Evolutionary conservation across 208 protist genomes (phyloP), one percentile per base, ranked within the genome.

Genomic region (Leishmania aethiopica): DNA sequence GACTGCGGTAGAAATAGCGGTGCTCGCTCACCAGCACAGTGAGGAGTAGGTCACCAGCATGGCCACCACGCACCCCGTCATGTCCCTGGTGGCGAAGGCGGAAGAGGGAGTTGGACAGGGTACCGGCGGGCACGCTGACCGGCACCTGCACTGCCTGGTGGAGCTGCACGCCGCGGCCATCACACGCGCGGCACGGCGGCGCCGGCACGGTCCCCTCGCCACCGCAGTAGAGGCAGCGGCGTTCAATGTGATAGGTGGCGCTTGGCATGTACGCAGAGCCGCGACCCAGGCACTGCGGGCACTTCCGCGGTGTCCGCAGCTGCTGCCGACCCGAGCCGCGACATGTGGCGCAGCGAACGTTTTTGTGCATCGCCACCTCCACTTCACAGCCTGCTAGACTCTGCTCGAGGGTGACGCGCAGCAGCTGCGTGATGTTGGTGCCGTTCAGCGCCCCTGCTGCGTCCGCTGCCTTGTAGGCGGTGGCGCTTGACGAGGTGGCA

Each of bases 181-280:
- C 72, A 75, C 96, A 98, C 1, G 57, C 5, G 1, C 75, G 10
- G 86, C 96, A 98, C 37, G 78, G 89, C 45, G 92, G 90, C 17
- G 90, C 78, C 19, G 93, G 87, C n/a, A 90, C 84, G 8, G 66
- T 81, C 22, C 96, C 96, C n/a, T 91, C 86, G 2, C 96, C 96
- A 17, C 77, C 86, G 78, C 96, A 98, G 81, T 91, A 93, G 42
- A 85, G 84, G 78, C 96, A 98, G 42, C 79, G 59, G 22, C 94
- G 89, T 77, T 98, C 94, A 59, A 98, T 89, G 83, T 94, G 91
- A 81, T 97, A 98, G 8, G 93, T 97, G 55, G 91, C 94, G 59
- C 93, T 97, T 13, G 94, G 93, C 35, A 97, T 66, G 76, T 89
- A 69, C 57, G 82, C 79, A 8, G 84, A 86, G 40, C 96, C 96